Evolutionary conservation across 306 rosid species (phyloP), one percentile per base, ranked within the genome.

Genomic region (Pachyrhizus erosus): DNA sequence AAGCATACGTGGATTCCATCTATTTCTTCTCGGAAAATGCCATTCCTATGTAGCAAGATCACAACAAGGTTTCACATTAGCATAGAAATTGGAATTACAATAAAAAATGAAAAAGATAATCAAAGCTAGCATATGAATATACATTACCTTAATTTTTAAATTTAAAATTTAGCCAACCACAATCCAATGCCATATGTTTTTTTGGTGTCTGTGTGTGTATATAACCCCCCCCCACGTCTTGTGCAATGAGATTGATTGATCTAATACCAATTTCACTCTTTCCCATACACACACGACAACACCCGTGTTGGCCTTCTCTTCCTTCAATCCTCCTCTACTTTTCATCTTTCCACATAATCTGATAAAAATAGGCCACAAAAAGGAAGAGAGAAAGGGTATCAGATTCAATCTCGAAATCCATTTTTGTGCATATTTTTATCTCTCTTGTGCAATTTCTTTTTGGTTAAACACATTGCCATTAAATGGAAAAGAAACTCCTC

Each of bases 401-500:
- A 54, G 57, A 84, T 72, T 84, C 62, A 77, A 75, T 75, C 85
- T 75, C 70, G 12, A n/a, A 74, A 21, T 55, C 57, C 67, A 60
- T 34, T 26, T 26, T 54, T 45, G 17, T 60, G 49, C 72, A 17
- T 15, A 29, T 4, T 52, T 48, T n/a, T 39, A 7, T 83, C 49
- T 23, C 39, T 23, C 11, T n/a, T 42, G 12, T 60, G 11, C 26
- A 9, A 5, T 60, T 5, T 15, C 2, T 10, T 18, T 80, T 79
- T 55, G 5, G 9, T 39, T 31, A 2, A 34, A 24, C 3, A 31
- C 65, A 76, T 76, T 70, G 8, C 5, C 5, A 21, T 67, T 12
- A 23, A 76, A 91, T 94, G 98, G 90, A 94, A 80, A 84, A 76
- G 80, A 85, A 71, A 46, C 0, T 81, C 8, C 76, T 92, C 4